Evolutionary conservation across 108 stramenopile species (phyloP).

Genomic region (Epipyxis sp.): DNA sequence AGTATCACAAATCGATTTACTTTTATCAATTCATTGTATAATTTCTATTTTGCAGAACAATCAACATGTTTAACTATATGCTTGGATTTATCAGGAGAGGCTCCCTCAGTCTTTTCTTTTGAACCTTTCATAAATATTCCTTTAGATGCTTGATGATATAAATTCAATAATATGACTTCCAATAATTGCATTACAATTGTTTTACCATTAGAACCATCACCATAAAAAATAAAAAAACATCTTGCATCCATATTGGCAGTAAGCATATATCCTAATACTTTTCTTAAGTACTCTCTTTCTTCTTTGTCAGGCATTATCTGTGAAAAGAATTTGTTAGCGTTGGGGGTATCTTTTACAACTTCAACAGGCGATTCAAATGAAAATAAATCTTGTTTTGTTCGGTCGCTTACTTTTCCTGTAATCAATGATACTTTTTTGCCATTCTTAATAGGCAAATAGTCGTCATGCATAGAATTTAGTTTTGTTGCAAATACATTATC

Average conservation of each 20-base stretch:
- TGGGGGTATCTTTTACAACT: background rate
- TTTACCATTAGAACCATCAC: slow-evolving; percentile 5
- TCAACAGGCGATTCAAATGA: background rate
- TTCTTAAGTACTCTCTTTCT: background rate
- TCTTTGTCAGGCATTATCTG: background rate
- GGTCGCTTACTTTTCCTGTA: background rate
- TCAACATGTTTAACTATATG: no score
- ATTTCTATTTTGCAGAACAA: no score
- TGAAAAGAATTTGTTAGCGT: slow-evolving; percentile 6
- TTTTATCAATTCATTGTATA: no score
- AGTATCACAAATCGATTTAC: no score
- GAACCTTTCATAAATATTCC: background rate
- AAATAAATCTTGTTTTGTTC: background rate
- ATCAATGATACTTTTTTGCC: background rate
- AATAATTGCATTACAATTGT: background rate
- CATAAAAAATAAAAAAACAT: background rate
- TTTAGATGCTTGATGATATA: background rate
- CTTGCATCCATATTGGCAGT: background rate
- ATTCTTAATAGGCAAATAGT: slow-evolving; percentile 6
- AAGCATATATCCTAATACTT: background rate
- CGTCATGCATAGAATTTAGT: background rate
- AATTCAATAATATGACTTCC: background rate
- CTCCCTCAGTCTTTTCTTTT: background rate
- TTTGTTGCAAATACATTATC: background rate
- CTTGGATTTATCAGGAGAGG: no score